These are phyloP conservation scores for Globisporangium heterothallicum DNA, from an alignment of 352 stramenopile genomes.

Conservation along the genomic window DNA sequence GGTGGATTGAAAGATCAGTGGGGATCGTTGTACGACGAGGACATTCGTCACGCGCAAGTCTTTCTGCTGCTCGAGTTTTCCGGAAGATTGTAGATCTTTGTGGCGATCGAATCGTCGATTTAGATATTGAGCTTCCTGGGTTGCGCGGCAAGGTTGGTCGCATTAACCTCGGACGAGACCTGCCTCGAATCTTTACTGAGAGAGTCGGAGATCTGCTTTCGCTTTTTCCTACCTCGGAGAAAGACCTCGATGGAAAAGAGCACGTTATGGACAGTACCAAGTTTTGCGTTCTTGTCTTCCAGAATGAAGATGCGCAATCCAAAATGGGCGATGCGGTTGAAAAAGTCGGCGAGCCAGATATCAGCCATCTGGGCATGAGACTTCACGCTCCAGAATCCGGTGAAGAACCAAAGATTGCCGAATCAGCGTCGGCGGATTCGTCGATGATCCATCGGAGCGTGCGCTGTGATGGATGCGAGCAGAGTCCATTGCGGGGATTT, in stretches of 20 bases:
- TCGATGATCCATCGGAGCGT: conserved; percentile 57
- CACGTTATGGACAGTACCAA: conserved; percentile 6
- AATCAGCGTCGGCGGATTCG: conserved; percentile 19
- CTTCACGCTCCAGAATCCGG: conserved; percentile 1
- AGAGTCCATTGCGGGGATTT: conserved; percentile 57
- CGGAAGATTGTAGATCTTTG: conserved; percentile 8
- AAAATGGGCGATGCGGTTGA: conserved; percentile 46
- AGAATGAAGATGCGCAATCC: conserved; percentile 29
- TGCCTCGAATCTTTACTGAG: conserved; percentile 30
- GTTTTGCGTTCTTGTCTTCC: conserved; percentile 47
- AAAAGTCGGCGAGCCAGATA: conserved; percentile 30
- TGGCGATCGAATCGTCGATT: conserved; percentile 14
- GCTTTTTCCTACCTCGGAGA: background rate
- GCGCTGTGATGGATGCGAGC: conserved; percentile 74
- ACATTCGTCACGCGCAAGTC: conserved; percentile 3
- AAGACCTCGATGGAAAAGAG: background rate
- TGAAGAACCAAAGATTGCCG: conserved; percentile 6
- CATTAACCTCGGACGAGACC: conserved; percentile 18
- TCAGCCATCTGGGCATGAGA: conserved; percentile 23
- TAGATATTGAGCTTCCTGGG: conserved; percentile 3
- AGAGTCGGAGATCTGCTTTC: conserved; percentile 21
- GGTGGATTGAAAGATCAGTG: conserved; percentile 12
- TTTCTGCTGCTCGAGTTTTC: conserved; percentile 8
- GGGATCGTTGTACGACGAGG: conserved; percentile 4
- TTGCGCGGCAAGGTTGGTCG: background rate